Evolutionary conservation across 164 flowering plant genomes (phyloP).

Genomic region (Chloranthus sessilifolius): DNA sequence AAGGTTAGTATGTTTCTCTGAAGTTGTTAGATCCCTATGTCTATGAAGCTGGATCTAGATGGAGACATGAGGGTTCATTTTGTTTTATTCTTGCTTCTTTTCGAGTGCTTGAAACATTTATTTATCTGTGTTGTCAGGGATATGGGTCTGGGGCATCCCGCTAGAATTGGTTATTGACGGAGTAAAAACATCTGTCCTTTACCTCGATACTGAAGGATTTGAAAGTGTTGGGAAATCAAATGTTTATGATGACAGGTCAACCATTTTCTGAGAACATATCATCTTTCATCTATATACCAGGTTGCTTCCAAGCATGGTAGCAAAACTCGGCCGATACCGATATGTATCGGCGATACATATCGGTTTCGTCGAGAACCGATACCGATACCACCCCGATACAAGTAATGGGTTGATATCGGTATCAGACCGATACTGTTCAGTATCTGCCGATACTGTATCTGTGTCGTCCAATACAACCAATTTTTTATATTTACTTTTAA

Average conservation of each 20-base stretch:
- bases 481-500: too few species aligned
- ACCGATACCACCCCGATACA: too few species aligned
- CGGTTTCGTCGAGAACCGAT: too few species aligned
- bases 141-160: slow-evolving; percentile 98
- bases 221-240: slow-evolving; percentile 99
- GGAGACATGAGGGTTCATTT: background rate
- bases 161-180: slow-evolving; percentile 71
- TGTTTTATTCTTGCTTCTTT: background rate
- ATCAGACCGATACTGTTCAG: too few species aligned
- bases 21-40: background rate
- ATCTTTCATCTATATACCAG: slow-evolving; percentile 3
- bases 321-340: too few species aligned
- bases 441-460: too few species aligned
- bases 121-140: slow-evolving; percentile 43
- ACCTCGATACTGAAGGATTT: slow-evolving; percentile 98
- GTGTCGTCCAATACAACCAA: too few species aligned
- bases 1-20: slow-evolving; percentile 40
- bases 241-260: slow-evolving; percentile 98
- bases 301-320: background rate
- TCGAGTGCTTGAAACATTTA: background rate
- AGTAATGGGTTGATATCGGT: too few species aligned
- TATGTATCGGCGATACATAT: too few species aligned
- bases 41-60: too few species aligned
- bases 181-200: slow-evolving; percentile 78
- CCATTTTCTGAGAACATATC: slow-evolving; percentile 8